Evolutionary conservation across 345 rosid species (phyloP).

Genomic region (Raphanus raphanistrum): DNA sequence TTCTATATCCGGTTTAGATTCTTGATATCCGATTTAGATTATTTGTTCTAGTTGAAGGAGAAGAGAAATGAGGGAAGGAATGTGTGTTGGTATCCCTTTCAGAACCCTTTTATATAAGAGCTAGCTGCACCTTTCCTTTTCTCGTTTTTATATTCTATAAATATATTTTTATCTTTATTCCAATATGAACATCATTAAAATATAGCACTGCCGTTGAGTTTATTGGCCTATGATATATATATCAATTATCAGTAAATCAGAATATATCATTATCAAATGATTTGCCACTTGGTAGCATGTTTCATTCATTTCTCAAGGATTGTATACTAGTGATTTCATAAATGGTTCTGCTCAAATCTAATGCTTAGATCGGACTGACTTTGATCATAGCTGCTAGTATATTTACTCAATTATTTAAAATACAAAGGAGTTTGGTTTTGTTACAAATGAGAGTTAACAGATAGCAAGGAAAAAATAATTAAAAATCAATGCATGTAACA

Average conservation of each 20-base stretch:
- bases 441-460: background rate
- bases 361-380: conserved; percentile 1
- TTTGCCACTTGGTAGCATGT: conserved; percentile 37
- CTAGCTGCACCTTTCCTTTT: conserved; percentile 11
- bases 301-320: conserved; percentile 29
- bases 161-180: conserved; percentile 6
- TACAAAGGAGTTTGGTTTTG: background rate
- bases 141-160: background rate
- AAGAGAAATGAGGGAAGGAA: conserved; percentile 13
- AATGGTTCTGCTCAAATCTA: background rate
- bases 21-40: conserved; percentile 9
- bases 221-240: conserved; percentile 29
- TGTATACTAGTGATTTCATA: conserved; percentile 8
- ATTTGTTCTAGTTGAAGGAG: conserved; percentile 7
- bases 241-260: conserved; percentile 31
- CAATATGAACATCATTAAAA: background rate
- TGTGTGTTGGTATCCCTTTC: conserved; percentile 36
- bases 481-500: background rate
- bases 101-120: conserved; percentile 29
- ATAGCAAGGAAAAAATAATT: background rate
- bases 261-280: conserved; percentile 24
- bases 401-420: background rate
- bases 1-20: conserved; percentile 3
- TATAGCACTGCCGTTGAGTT: conserved; percentile 24
- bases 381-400: conserved; percentile 11